These are phyloP conservation scores for Phytophthora europaea DNA, from an alignment of 352 stramenopile genomes.

Conservation along the genomic window DNA sequence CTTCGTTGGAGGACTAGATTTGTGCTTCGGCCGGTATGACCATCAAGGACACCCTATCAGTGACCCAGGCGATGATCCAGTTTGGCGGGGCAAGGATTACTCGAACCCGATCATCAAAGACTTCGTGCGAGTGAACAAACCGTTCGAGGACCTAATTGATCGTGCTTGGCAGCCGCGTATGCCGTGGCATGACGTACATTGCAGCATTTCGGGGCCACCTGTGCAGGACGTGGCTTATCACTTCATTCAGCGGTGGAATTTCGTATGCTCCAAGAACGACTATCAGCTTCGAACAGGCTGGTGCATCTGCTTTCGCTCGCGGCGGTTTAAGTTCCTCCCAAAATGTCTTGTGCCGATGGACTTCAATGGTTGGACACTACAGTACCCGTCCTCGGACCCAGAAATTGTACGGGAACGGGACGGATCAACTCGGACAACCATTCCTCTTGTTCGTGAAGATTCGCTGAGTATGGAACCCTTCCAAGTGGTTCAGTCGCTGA, in stretches of 20 bases:
- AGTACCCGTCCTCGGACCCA: slow-evolving; percentile 75
- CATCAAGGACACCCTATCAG: slow-evolving; percentile 79
- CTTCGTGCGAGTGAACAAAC: slow-evolving; percentile 88
- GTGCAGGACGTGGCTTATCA: slow-evolving; percentile 91
- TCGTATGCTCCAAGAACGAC: slow-evolving; percentile 90
- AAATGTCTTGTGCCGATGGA: slow-evolving; percentile 91
- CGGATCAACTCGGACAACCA: slow-evolving; percentile 46
- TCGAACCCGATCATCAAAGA: slow-evolving; percentile 93
- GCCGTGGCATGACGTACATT: slow-evolving; percentile 93
- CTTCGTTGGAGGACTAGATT: slow-evolving; percentile 88
- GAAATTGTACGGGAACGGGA: slow-evolving; percentile 46
- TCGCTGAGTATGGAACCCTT: slow-evolving; percentile 69
- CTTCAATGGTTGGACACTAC: slow-evolving; percentile 84
- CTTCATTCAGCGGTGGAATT: slow-evolving; percentile 95
- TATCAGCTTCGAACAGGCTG: slow-evolving; percentile 88
- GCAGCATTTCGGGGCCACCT: slow-evolving; percentile 79
- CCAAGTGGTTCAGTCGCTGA: slow-evolving; percentile 54
- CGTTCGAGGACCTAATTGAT: slow-evolving; percentile 89
- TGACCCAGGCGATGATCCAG: slow-evolving; percentile 69
- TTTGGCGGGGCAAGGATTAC: slow-evolving; percentile 90
- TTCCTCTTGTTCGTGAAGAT: slow-evolving; percentile 66
- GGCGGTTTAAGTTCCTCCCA: slow-evolving; percentile 85
- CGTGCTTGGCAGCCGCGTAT: slow-evolving; percentile 81
- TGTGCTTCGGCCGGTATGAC: slow-evolving; percentile 93
- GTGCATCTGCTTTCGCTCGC: slow-evolving; percentile 88